Percentiles rank a stretch among this genome's conserved stretches.
phyloP scores from a whole-genome alignment of 2,329 filamentous ascomycete species.

The Berkeleyomyces basicola region DNA sequence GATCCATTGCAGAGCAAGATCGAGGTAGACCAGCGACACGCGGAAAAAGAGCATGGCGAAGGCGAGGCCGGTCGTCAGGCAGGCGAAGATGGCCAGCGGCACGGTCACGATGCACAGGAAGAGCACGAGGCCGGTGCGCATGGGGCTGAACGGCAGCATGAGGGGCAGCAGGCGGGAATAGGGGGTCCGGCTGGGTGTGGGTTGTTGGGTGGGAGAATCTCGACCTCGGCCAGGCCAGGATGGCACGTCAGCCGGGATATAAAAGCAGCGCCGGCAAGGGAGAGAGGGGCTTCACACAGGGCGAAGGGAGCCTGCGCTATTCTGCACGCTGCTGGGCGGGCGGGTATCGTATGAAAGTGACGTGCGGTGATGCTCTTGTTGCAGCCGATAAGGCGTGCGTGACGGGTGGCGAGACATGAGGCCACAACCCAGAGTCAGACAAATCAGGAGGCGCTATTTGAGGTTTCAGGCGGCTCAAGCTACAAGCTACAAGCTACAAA shows the following conservation, averaged over 20 bases:
- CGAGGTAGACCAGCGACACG: slow-evolving; percentile 44
- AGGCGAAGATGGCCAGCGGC: slow-evolving; percentile 45
- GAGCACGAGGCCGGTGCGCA: slow-evolving; percentile 42
- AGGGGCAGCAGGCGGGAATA: background rate
- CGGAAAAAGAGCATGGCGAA: slow-evolving; percentile 44
- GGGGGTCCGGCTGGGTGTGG: background rate
- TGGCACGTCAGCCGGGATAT: background rate
- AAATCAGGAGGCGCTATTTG: background rate
- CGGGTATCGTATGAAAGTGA: background rate
- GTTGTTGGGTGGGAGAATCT: background rate
- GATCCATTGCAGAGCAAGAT: slow-evolving; percentile 41
- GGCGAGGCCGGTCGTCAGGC: slow-evolving; percentile 45
- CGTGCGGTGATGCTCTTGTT: background rate
- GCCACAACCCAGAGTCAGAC: background rate
- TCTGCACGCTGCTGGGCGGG: background rate
- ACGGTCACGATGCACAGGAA: slow-evolving; percentile 45
- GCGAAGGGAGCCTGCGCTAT: background rate
- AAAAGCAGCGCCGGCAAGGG: background rate
- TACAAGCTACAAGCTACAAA: background rate
- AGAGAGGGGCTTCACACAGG: background rate
- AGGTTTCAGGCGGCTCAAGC: background rate
- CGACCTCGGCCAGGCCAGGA: background rate
- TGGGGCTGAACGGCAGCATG: slow-evolving; percentile 30
- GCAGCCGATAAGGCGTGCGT: background rate
- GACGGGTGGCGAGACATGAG: background rate